These are phyloP conservation scores for Talaromyces atroroseus DNA, from an alignment of 2,329 filamentous ascomycete genomes.

Conservation along the genomic window DNA sequence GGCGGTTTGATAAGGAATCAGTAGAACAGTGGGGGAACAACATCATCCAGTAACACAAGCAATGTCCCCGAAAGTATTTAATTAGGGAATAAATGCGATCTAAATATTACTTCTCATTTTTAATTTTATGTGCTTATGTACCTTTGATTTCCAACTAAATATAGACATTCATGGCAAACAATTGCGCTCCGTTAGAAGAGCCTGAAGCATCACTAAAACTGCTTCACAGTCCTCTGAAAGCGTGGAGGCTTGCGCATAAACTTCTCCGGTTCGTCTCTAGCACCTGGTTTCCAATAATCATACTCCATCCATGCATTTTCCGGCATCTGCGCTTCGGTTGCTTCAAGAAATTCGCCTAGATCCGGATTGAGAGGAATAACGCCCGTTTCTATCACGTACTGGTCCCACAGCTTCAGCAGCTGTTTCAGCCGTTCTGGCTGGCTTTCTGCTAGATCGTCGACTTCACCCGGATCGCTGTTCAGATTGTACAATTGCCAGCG, in stretches of 20 bases:
- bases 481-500: constrained; percentile 56
- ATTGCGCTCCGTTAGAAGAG: background rate
- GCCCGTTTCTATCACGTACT: constrained; percentile 55
- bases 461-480: constrained; percentile 47
- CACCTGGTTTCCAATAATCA: constrained; percentile 57
- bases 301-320: constrained; percentile 63
- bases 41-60: no score
- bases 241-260: constrained; percentile 36
- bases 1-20: background rate
- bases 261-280: constrained; percentile 44
- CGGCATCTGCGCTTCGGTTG: constrained; percentile 60
- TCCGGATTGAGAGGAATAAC: constrained; percentile 57
- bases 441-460: constrained; percentile 39
- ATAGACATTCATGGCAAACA: background rate
- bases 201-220: constrained; percentile 20
- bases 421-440: constrained; percentile 43
- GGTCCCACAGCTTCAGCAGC: constrained; percentile 52
- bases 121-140: background rate
- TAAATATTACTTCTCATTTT: background rate
- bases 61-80: no score
- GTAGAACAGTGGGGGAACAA: no score
- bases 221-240: constrained; percentile 32
- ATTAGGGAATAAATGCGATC: no score
- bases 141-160: background rate
- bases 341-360: constrained; percentile 54